Evolutionary conservation across 2,329 filamentous ascomycete species (phyloP), one percentile per base, ranked within the genome.

Genomic region (Cyclaneusma minus): DNA sequence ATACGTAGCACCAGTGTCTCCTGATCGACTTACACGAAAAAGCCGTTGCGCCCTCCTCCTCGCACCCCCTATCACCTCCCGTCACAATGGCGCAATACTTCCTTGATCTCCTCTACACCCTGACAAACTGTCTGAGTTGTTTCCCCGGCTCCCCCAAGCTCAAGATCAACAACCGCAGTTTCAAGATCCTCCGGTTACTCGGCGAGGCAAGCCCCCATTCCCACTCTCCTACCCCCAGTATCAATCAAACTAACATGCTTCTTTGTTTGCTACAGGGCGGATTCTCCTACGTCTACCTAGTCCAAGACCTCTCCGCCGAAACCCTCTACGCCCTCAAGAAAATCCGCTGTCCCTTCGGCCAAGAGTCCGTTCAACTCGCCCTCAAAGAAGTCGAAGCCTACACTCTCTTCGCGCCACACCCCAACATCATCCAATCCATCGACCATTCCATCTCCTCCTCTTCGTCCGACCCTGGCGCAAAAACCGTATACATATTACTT

Each of bases 381-480:
- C 77, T 95, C 64, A 87, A 87, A 52, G 89, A 98, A 59, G 89
- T 95, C 35, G 87, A 95, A 52, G 87, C 89, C 25, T 98, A 98
- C 60, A 76, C 76, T 38, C 70, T 94, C 32, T 98, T 98, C 58
- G 61, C 71, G 29, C 73, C 76, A 39, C 70, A 82, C 35, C 70
- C 76, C 7, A 83, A 84, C 53, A 89, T 95, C 51, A 93, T 94
- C 49, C 75, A 77, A 43, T 71, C 72, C 38, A 62, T 87, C 45
- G 85, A 93, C 55, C 79, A 93, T 52, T 68, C 68, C 42, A 78
- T 93, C 33, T 72, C 78, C 25, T 74, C 70, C 14, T 83, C 92
- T 51, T 63, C 69, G 19, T 61, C 58, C 25, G 68, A 72, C 36
- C 61, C 73, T 1, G 68, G 70, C 24, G 69, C 75, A 35, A 95